These are phyloP conservation scores for Taxawa tesnikishii DNA, from an alignment of 2,329 filamentous ascomycete species.

Conservation along the genomic window DNA sequence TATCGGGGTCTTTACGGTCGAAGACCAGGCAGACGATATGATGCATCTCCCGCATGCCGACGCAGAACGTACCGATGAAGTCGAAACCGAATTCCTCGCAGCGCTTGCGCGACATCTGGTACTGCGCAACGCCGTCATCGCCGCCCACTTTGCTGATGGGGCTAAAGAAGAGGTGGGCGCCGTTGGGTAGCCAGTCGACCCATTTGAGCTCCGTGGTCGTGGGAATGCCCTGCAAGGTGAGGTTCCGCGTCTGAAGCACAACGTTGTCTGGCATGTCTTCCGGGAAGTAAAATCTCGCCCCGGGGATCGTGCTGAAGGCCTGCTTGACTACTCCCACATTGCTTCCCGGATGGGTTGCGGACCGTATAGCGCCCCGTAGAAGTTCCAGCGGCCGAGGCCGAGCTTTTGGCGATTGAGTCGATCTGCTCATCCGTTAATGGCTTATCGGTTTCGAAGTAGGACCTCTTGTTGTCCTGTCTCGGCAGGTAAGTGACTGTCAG, in stretches of 20 bases:
- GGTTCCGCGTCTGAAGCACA: slow-evolving; percentile 16
- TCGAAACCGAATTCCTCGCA: slow-evolving; percentile 34
- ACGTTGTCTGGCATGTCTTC: slow-evolving; percentile 23
- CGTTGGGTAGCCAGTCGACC: slow-evolving; percentile 42
- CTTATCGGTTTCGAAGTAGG: slow-evolving; percentile 12
- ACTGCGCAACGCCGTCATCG: slow-evolving; percentile 33
- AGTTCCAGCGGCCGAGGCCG: slow-evolving; percentile 36
- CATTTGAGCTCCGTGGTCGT: slow-evolving; percentile 26
- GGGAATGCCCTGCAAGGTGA: slow-evolving; percentile 19
- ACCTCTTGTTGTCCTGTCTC: slow-evolving; percentile 2
- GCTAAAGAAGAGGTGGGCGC: slow-evolving; percentile 39
- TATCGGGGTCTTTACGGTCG: slow-evolving; percentile 29
- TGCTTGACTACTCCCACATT: slow-evolving; percentile 28
- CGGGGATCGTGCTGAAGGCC: slow-evolving; percentile 29
- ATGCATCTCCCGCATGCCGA: slow-evolving; percentile 43
- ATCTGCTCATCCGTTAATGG: slow-evolving; percentile 27
- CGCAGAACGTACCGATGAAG: slow-evolving; percentile 38
- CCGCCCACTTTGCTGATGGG: slow-evolving; percentile 39
- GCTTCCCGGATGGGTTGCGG: slow-evolving; percentile 17
- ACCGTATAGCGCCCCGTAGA: slow-evolving; percentile 35
- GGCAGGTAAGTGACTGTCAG: too few relatives aligned
- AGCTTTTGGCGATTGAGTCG: slow-evolving; percentile 28
- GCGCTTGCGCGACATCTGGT: slow-evolving; percentile 23
- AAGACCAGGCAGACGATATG: slow-evolving; percentile 44
- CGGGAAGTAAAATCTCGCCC: slow-evolving; percentile 31